Evolutionary conservation across 371 early-diverging fungal species (phyloP), one percentile per base, ranked within the genome.

Genomic region (Mucor lusitanicus): DNA sequence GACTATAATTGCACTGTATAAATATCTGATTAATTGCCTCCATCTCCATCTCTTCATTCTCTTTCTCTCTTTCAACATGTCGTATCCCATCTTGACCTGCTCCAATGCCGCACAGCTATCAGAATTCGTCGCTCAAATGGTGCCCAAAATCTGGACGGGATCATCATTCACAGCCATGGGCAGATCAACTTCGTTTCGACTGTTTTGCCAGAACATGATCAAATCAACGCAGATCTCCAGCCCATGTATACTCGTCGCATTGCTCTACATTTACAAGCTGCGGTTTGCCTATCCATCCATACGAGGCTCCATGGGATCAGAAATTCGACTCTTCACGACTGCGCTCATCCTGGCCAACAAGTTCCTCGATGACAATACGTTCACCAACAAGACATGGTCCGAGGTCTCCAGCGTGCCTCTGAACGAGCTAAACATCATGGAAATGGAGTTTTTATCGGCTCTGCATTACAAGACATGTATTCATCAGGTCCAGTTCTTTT

Each of bases 331-430:
- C 50, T 87, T 89, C 69, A 86, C 88, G 1, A 86, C 87, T 2
- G 84, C 89, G 28, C 78, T 89, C 60, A 81, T 89, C 56, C 64
- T 89, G 4, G 84, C 88, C 57, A 86, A 83, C 64, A 89, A 89
- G 55, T 89, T 79, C 63, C 75, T 89, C 8, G 89, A 89, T 61
- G 90, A 89, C 69, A 86, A 89, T 68, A 89, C 90, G 48, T 90
- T 84, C 58, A 85, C 88, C 8, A 87, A 85, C 64, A 81, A 78
- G 79, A 83, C 90, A 7, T 92, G 90, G 91, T 91, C 77, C 78
- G 83, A 46, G 89, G 91, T 90, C 23, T 86, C 86, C 23, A 80
- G 81, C 58, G 70, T 91, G 33, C 82, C 86, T 5, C 74, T 88
- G 19, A 42, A 68, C 33, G 89, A 91, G 70, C 74, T 91, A 39